Evolutionary conservation across 441 rosid species (phyloP), one percentile per base, ranked within the genome.

Genomic region (Arabidopsis hybrid): DNA sequence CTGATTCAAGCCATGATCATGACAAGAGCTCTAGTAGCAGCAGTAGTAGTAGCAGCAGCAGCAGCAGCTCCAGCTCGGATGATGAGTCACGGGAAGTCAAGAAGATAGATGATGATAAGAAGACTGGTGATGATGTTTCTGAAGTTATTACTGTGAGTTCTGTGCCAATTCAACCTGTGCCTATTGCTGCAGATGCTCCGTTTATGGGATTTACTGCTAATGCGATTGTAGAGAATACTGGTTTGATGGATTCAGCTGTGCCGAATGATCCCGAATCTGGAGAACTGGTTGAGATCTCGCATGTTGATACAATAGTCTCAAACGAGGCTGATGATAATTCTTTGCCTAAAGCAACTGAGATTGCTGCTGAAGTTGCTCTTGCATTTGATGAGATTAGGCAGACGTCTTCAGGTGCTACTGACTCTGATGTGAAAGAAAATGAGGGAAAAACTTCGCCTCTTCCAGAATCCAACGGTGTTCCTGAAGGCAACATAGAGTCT

Each of bases 51-150:
- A 21, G 26, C 26, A 68, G 71, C 26, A 69, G 79, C 47, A 67
- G 72, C 49, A 73, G 78, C 65, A 71, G 75, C 71, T 79, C 84
- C 43, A 76, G 83, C 72, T 84, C 89, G 7, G 89, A 85, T 77
- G 83, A 84, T 5, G 91, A 91, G 42, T 82, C 88, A 71, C 73
- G 34, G 56, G 83, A 68, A 45, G 38, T 14, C 21, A 73, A 57
- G 56, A 81, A 83, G 83, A 79, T 74, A 53, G 57, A 52, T 57
- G 69, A 84, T 67, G 78, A 39, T 10, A 64, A 75, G 40, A 84
- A 78, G 72, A 46, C 57, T 18, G 53, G 36, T 47, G 63, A 55
- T 65, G 51, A 56, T 5, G 76, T 46, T 80, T 50, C 71, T 39
- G 80, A 69, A 53, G 80, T 51, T 61, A 55, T 70, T 52, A 61